A percentile compares a stretch with the other conserved stretches of the same genome.
phyloP scores from a whole-genome alignment of 2,329 filamentous ascomycete species.

The Grosmannia clavigera region DNA sequence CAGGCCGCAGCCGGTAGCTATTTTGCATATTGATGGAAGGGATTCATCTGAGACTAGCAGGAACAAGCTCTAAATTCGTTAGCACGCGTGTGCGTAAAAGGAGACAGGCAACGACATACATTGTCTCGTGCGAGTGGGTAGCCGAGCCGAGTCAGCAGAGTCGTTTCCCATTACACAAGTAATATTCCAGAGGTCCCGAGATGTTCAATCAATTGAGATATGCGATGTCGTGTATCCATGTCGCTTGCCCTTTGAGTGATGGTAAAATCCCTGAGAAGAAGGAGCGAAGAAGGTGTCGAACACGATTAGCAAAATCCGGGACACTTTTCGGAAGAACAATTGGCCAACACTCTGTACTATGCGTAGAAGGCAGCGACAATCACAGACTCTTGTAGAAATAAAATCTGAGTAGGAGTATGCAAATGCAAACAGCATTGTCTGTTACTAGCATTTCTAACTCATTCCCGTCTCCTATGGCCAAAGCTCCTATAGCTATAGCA shows the following conservation, averaged over 20 bases:
- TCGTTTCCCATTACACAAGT: not conserved
- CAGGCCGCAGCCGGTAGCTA: not conserved
- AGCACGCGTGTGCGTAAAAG: not conserved
- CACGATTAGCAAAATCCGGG: no score
- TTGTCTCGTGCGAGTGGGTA: not conserved
- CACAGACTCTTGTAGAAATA: no score
- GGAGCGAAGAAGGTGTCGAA: no score
- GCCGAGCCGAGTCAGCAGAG: not conserved
- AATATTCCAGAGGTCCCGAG: not conserved
- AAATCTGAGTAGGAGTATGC: no score
- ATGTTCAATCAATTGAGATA: not conserved
- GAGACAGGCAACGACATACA: not conserved
- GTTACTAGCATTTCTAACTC: no score
- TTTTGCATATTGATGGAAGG: not conserved
- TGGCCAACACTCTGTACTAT: no score
- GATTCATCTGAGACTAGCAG: not conserved
- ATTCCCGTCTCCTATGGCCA: no score
- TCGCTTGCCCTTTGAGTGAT: not conserved
- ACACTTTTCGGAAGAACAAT: no score
- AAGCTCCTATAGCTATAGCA: no score
- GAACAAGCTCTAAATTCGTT: not conserved
- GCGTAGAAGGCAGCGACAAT: no score
- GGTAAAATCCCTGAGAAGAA: no score
- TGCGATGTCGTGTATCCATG: not conserved
- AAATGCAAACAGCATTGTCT: no score